Evolutionary conservation across 768 basidiomycete species (phyloP), one percentile per base, ranked within the genome.

Genomic region (Butyriboletus loyo): DNA sequence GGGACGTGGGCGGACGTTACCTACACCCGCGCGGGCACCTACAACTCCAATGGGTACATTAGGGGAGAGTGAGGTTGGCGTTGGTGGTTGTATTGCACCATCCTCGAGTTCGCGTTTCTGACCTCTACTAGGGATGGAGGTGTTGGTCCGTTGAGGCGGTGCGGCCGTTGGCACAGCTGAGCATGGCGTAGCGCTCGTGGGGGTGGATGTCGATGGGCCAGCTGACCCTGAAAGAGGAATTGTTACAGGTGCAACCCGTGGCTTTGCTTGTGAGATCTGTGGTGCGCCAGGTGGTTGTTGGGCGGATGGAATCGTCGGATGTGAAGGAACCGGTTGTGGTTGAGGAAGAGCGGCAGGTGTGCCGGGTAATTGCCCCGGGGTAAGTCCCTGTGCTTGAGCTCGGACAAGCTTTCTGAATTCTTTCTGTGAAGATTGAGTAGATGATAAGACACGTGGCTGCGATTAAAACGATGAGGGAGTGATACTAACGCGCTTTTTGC

Each of bases 381-480:
- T 57, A 22, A 62, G 50, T 36, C 62, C 68, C 54, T 70, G 73
- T n/a, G 62, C 66, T 61, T 75, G 73, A 44, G 80, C 73, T 61
- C 86, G 86, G 52, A 81, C 84, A 31, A 85, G 77, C 45, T 81
- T 81, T 72, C 83, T 87, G 59, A 81, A 75, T 68, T 89, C 87
- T 73, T 87, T 89, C 84, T 88, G 70, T 62, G 21, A 52, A 54
- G 5, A 31, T 52, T 34, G 22, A 27, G 21, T 7, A 17, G 31
- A 49, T 27, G 44, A 47, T 54, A 36, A 58, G 56, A 38, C 44
- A 66, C 48, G 52, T 55, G 47, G 42, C 17, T n/a, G 31, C 42
- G 52, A 53, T 30, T 19, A 36, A 50, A 36, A 31, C 5, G 52
- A 53, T 38, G 46, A 15, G 10, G 32, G 17, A 36, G 46, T 21